These are phyloP conservation scores for Sporothrix inflata DNA, from an alignment of 2,329 filamentous ascomycete genomes.

Conservation along the genomic window DNA sequence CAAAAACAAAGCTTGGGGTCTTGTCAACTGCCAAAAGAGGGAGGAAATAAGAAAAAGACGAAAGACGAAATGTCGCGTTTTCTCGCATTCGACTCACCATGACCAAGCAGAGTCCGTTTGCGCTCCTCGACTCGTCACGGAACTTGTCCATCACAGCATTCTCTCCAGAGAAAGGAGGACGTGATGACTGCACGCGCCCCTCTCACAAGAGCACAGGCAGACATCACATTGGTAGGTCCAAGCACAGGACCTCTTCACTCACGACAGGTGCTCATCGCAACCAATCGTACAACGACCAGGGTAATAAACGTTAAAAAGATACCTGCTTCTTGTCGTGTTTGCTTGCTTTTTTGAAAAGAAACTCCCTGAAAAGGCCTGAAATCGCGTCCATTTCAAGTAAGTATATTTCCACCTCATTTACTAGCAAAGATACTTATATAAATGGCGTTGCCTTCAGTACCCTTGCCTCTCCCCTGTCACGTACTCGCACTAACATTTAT, in stretches of 20 bases:
- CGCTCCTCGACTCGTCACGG: background rate
- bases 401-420: no score
- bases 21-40: background rate
- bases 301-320: no score
- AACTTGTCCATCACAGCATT: background rate
- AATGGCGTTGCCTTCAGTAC: no score
- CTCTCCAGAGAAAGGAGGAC: background rate
- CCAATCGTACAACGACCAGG: no score
- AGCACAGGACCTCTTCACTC: background rate
- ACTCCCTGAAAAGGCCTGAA: no score
- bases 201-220: background rate
- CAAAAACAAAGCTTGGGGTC: background rate
- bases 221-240: background rate
- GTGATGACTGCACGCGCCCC: conserved; percentile 5
- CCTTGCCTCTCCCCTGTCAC: no score
- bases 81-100: background rate
- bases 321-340: no score
- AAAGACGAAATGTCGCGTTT: background rate
- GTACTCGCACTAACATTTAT: no score
- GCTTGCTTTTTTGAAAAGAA: no score
- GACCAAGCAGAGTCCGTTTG: background rate
- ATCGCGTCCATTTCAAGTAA: no score
- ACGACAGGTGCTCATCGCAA: background rate
- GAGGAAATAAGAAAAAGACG: background rate
- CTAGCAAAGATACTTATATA: no score